Evolutionary conservation across 1,139 yeast genomes (phyloP), one percentile per base, ranked within the genome.

Genomic region (Magnusiomyces fungicola): DNA sequence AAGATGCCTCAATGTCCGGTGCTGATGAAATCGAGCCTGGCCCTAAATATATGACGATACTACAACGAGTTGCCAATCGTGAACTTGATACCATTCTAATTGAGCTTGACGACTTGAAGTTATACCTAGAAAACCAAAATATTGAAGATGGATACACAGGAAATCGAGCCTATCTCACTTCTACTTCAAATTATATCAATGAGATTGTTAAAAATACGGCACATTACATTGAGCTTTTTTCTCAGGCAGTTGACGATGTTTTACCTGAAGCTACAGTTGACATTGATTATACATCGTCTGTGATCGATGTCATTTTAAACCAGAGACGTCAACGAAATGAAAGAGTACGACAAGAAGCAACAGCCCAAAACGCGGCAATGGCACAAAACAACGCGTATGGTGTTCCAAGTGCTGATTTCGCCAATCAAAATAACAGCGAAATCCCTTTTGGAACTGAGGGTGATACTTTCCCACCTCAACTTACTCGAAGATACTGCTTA

Each of bases 261-360:
- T 78, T 92, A 80, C 98, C 98, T 0, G 74, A 74, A 53, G 88
- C 97, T 22, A 82, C 94, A 2, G 75, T 73, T 50, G 92, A 87
- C 56, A 73, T 90, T 48, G 72, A 82, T 45, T 87, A 85, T 66
- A 81, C 81, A 58, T 97, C 89, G 64, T 96, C 88, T 58, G 97
- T 92, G 10, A 71, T 94, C 59, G 98, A 94, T 63, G 95, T 92
- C 52, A 88, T 94, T 53, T 74, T 90, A 57, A 90, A 87, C 61
- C 97, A 92, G 70, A 78, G 99, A 65, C 80, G 78, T 60, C 76
- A 86, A 64, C 78, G 96, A 61, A 92, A 92, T 65, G 79, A 79
- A 59, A 76, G 90, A 54, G 43, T 40, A 5, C 43, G 32, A 19
- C 33, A 25, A 5, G 16, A 25, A 16, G 12, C 19, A 9, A 72